These are phyloP conservation scores for Deakozyma indianensis DNA, from an alignment of 805 yeast genomes.

Conservation along the genomic window DNA sequence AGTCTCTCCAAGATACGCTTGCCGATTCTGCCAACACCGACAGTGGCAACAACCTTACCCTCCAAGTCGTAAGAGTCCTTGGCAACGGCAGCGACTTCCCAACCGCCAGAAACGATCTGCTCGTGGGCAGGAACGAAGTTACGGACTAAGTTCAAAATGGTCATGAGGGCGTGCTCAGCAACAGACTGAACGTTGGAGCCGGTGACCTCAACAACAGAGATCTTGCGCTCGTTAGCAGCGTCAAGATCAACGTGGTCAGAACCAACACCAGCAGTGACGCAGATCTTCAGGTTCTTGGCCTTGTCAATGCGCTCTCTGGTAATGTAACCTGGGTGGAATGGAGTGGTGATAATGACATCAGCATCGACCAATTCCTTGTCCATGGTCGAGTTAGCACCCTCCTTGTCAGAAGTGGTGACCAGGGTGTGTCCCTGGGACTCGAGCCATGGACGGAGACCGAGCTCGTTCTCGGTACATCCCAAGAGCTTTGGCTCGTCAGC, in stretches of 20 bases:
- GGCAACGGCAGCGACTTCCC: conserved; percentile 71
- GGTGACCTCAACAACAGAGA: conserved; percentile 69
- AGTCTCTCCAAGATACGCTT: conserved; percentile 59
- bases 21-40: conserved; percentile 75
- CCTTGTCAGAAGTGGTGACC: conserved; percentile 55
- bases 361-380: conserved; percentile 59
- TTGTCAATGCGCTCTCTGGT: conserved; percentile 49
- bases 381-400: conserved; percentile 40
- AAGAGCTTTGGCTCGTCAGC: conserved; percentile 42
- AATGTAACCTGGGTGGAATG: conserved; percentile 72
- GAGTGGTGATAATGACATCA: conserved; percentile 66
- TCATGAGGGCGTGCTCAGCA: conserved; percentile 69
- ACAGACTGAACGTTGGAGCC: conserved; percentile 71
- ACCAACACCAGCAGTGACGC: conserved; percentile 75
- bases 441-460: conserved; percentile 53
- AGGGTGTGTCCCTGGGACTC: conserved; percentile 54
- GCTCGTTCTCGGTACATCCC: conserved; percentile 63
- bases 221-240: conserved; percentile 47
- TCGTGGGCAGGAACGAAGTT: conserved; percentile 71
- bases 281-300: conserved; percentile 57
- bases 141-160: conserved; percentile 54
- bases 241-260: conserved; percentile 66
- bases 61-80: conserved; percentile 64
- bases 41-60: conserved; percentile 63
- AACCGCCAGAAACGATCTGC: conserved; percentile 42